Base-by-base conservation (phyloP, 768 basidiomycete genomes). In the Agrocybe praecox region DNA sequence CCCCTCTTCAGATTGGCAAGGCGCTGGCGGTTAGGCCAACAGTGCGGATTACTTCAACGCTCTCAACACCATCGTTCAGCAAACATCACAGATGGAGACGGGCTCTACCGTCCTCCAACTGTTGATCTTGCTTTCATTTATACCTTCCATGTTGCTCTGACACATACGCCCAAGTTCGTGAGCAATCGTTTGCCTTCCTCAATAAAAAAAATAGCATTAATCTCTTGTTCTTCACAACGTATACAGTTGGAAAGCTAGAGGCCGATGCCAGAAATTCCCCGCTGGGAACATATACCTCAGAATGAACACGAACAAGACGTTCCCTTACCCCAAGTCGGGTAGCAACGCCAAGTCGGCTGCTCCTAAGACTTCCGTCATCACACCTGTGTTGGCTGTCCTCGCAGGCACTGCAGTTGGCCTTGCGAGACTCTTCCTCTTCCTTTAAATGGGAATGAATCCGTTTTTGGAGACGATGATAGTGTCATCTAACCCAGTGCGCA, bases 101-200 rank as follows among this genome's bases (percentile, higher is more conserved):
- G 79, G 94, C 65, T 96, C 98, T 77, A 85, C 96, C 66, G 90
- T 94, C 40, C 79, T 98, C 52, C 82, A 94, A 90, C 92, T 11
- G 94, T 96, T 44, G 93, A 96, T 62, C 83, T 98, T 58, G 94
- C 95, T 15, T 81, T 90, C 55, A 92, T 91, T 14, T 94, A 94
- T 74, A 88, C 92, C 60, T 77, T 97, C 14, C 83, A 91, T 49
- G 79, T 86, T 34, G 96, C 94, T 19, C 69, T 91, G 64, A 79
- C 65, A 17, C 85, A 87, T 66, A 75, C 75, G 8, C 91, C 90
- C 14, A 62, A 80, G 4, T 86, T 94, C 52, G 45, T 53, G 15
- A 43, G 45, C 14, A n/a, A n/a, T n/a, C n/a, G n/a, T n/a, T n/a
- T n/a, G n/a, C n/a, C n/a, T n/a, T n/a, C n/a, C n/a, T n/a, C n/a